These are phyloP conservation scores for Arabidopsis thaliana DNA, from an alignment of 345 rosid species.

Conservation along the genomic window DNA sequence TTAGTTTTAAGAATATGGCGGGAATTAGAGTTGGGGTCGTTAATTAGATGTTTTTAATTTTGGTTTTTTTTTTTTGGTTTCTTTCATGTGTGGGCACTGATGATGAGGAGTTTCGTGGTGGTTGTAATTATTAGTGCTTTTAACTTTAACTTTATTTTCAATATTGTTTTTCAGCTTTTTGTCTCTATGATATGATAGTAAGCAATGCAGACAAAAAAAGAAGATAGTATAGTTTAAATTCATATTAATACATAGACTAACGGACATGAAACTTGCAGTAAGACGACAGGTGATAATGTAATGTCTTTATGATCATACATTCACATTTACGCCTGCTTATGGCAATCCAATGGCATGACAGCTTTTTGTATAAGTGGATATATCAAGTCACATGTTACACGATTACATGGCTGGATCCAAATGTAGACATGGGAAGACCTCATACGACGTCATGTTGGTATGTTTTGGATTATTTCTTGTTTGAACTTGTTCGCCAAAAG, in stretches of 20 bases:
- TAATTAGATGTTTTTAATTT: slow-evolving; percentile 37
- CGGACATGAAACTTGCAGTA: not conserved
- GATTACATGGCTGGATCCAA: not conserved
- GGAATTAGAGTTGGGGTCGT: slow-evolving; percentile 39
- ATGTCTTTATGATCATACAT: not conserved
- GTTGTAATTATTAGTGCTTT: slow-evolving; percentile 49
- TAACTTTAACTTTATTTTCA: slow-evolving; percentile 28
- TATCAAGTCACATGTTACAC: not conserved
- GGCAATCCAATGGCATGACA: not conserved
- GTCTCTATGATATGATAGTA: not conserved
- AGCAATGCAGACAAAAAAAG: not conserved
- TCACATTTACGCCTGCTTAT: not conserved
- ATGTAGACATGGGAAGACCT: not conserved
- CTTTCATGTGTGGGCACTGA: slow-evolving; percentile 36
- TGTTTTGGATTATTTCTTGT: not conserved
- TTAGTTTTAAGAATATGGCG: slow-evolving; percentile 45
- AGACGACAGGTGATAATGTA: not conserved
- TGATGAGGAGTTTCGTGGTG: slow-evolving; percentile 35
- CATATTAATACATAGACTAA: too few relatives aligned
- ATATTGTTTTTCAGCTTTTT: slow-evolving; percentile 33
- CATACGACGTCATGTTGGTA: not conserved
- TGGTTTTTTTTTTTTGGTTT: not conserved
- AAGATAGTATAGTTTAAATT: not conserved
- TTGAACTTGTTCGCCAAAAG: not conserved
- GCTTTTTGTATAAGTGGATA: not conserved